Evolutionary conservation across 2,329 filamentous ascomycete genomes (phyloP).

Genomic region (Aspergillus viridinutans): DNA sequence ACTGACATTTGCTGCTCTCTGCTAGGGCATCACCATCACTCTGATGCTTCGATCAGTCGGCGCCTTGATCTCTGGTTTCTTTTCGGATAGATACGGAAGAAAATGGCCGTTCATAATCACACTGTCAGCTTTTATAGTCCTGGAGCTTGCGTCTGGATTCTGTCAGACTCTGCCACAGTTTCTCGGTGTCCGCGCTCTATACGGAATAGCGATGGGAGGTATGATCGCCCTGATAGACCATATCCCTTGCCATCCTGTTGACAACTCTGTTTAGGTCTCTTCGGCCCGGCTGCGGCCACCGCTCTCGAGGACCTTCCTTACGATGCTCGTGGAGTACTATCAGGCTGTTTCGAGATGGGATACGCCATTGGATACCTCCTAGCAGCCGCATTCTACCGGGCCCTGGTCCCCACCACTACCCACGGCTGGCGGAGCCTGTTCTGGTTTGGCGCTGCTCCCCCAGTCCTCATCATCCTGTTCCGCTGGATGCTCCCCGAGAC

Average conservation of each 20-base stretch:
- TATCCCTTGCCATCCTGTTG: neutral
- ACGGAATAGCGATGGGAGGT: neutral
- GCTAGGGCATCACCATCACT: too few relatives aligned
- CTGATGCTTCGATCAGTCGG: too few relatives aligned
- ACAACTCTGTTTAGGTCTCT: neutral
- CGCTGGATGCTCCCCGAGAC: conserved; percentile 73
- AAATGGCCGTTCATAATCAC: too few relatives aligned
- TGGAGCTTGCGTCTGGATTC: too few relatives aligned
- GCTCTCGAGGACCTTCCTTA: neutral
- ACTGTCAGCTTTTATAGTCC: too few relatives aligned
- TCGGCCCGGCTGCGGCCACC: neutral
- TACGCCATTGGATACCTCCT: neutral
- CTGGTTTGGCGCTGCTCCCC: conserved; percentile 34
- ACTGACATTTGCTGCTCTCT: too few relatives aligned
- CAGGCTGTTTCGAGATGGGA: neutral
- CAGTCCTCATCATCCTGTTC: conserved; percentile 57
- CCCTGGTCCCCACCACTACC: neutral
- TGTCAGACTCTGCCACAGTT: neutral
- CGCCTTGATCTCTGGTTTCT: too few relatives aligned
- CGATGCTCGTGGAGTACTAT: neutral
- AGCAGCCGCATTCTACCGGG: neutral
- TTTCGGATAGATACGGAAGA: too few relatives aligned
- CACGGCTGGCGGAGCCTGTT: neutral
- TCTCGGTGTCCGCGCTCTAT: neutral
- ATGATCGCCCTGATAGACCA: neutral